Percentiles rank a stretch among this genome's conserved stretches.
Evolutionary conservation across 2,329 filamentous ascomycete genomes (phyloP).

Genomic region (Thyridium curvatum): DNA sequence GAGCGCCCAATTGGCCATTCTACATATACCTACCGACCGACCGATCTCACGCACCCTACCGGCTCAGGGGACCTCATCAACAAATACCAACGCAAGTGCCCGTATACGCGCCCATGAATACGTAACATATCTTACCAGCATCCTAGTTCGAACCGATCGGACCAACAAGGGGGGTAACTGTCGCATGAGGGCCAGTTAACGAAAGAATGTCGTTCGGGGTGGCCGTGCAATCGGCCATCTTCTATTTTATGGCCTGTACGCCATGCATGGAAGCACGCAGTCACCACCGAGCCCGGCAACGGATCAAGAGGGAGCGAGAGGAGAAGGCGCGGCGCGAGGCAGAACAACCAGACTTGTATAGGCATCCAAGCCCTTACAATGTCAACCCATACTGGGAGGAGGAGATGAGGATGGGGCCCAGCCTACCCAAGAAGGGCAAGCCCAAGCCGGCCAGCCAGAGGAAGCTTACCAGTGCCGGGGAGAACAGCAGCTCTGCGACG

Average conservation of each 20-base stretch:
- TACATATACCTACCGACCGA: too few species aligned
- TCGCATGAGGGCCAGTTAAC: too few species aligned
- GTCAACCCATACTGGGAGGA: slow-evolving; percentile 87
- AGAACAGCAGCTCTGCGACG: slow-evolving; percentile 41
- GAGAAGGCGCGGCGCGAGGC: slow-evolving; percentile 59
- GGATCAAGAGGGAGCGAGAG: slow-evolving; percentile 62
- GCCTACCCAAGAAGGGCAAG: slow-evolving; percentile 56
- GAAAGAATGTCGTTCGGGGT: slow-evolving; percentile 45
- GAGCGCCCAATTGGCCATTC: too few species aligned
- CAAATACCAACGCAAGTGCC: too few species aligned
- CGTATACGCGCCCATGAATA: too few species aligned
- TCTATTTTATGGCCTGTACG: slow-evolving; percentile 72
- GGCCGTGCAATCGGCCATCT: slow-evolving; percentile 68
- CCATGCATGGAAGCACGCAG: slow-evolving; percentile 69
- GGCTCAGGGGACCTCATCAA: too few species aligned
- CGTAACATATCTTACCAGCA: too few species aligned
- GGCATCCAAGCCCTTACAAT: slow-evolving; percentile 74
- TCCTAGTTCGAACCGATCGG: too few species aligned
- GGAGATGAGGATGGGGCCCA: slow-evolving; percentile 78
- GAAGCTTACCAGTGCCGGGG: slow-evolving; percentile 50
- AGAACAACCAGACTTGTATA: slow-evolving; percentile 67
- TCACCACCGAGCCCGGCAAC: slow-evolving; percentile 62
- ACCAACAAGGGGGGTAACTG: too few species aligned
- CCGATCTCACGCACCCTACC: too few species aligned
- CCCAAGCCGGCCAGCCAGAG: slow-evolving; percentile 53